Evolutionary conservation across 495 filamentous ascomycete species (phyloP), one percentile per base, ranked within the genome.

Genomic region (Staphylotrichum longicolle): DNA sequence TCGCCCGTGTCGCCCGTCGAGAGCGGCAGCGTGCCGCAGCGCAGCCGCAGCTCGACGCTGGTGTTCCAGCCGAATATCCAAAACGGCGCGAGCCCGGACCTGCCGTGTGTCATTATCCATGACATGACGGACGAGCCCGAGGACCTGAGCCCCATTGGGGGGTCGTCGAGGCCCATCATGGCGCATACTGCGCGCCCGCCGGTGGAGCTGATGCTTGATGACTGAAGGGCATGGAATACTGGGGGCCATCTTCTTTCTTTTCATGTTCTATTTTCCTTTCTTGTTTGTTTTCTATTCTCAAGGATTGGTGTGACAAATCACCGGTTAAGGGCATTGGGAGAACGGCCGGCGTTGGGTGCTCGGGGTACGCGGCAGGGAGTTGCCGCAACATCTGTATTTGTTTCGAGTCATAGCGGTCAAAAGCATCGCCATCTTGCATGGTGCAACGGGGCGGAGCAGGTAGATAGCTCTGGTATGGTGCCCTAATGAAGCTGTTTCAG

Each of bases 51-150:
- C 65, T 74, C 72, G 41, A 74, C 70, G 56, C 70, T 78, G 62
- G 77, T 83, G 47, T 83, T 86, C 63, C 72, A 71, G 76, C 82
- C 72, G 7, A 27, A 57, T 14, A 60, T 74, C 78, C 54, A 89
- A 83, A 67, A 83, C 80, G 61, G 90, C 4, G 77, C 83, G 56
- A 90, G 85, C 70, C 89, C 90, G 10, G 81, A 86, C 68, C 72
- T 98, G 62, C 94, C 94, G 0, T 90, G 89, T 10, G 96, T 98
- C 33, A 86, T 90, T 63, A 91, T 98, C 6, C 90, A 95, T 68
- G 95, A 98, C 75, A 90, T 88, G 68, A 95, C 84, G 33, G 82
- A 87, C 53, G 81, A 75, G 40, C 80, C 78, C 4, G 75, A 70
- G 11, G 78, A 80, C 12, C 66, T 77, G 54, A 70, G 66, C 52